A percentile compares a stretch with the other conserved stretches of the same genome.
Conservation (phyloP, 2,329 filamentous ascomycete species). For the Xylariaceae sp. region DNA sequence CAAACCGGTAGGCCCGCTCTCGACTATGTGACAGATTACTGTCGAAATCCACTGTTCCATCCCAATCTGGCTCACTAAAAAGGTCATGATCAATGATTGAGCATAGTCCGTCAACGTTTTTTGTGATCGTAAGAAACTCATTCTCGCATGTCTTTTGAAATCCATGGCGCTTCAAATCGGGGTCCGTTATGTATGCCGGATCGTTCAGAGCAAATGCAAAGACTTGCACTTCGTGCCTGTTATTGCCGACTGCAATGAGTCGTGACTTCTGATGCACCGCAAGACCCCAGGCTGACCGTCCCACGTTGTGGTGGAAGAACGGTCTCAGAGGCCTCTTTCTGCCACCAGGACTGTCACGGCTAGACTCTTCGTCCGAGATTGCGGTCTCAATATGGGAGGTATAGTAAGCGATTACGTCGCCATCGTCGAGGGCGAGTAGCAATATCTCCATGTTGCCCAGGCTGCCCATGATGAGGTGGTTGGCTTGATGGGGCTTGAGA, state of each 20-base stretch:
- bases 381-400: constrained; percentile 44
- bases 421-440: constrained; percentile 64
- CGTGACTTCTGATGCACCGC: constrained; percentile 76
- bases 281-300: constrained; percentile 79
- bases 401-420: constrained; percentile 68
- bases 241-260: constrained; percentile 80
- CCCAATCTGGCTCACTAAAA: too few species aligned
- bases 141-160: background rate
- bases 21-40: constrained; percentile 29
- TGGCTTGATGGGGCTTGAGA: constrained; percentile 55
- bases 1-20: constrained; percentile 46
- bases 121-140: constrained; percentile 23
- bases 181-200: background rate
- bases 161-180: background rate
- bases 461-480: constrained; percentile 63
- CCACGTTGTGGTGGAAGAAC: constrained; percentile 74
- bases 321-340: constrained; percentile 18
- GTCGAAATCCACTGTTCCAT: constrained; percentile 17
- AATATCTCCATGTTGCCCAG: constrained; percentile 66
- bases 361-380: constrained; percentile 20
- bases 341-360: constrained; percentile 26
- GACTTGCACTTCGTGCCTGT: constrained; percentile 44
- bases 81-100: too few species aligned
- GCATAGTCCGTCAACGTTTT: background rate
- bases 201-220: constrained; percentile 33